Evolutionary conservation across 108 stramenopile genomes (phyloP).

Genomic region (Conticribra guillardii): DNA sequence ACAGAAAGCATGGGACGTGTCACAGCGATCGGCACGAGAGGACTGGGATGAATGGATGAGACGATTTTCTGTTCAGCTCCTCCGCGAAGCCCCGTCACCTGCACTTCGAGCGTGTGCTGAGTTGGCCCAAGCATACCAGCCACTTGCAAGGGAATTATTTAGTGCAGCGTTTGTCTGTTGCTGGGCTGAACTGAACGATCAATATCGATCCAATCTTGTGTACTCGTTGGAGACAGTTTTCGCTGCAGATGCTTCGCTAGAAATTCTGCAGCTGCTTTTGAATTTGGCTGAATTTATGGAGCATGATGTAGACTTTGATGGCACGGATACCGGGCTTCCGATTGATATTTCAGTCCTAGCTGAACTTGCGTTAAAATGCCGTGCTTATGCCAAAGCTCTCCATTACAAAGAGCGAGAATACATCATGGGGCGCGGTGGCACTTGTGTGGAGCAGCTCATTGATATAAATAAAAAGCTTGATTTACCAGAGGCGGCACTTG

Average conservation of each 20-base stretch:
- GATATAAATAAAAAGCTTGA: slow-evolving; percentile 97
- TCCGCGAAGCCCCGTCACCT: slow-evolving; percentile 95
- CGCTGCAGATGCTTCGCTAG: slow-evolving; percentile 73
- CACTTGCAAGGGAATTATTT: slow-evolving; percentile 94
- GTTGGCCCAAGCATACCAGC: slow-evolving; percentile 94
- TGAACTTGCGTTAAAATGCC: slow-evolving; percentile 92
- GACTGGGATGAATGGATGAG: slow-evolving; percentile 99
- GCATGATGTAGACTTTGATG: slow-evolving; percentile 72
- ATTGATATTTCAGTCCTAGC: slow-evolving; percentile 93
- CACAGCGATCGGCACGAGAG: slow-evolving; percentile 85
- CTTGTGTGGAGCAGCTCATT: slow-evolving; percentile 93
- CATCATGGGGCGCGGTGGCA: slow-evolving; percentile 49
- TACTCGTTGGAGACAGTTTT: slow-evolving; percentile 89
- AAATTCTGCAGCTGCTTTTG: slow-evolving; percentile 93
- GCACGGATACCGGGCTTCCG: slow-evolving; percentile 80
- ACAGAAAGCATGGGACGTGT: slow-evolving; percentile 92
- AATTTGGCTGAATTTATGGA: slow-evolving; percentile 99
- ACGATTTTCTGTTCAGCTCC: slow-evolving; percentile 87
- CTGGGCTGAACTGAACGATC: slow-evolving; percentile 88
- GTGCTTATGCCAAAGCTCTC: slow-evolving; percentile 96
- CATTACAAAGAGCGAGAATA: slow-evolving; percentile 97
- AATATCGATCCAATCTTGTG: slow-evolving; percentile 78
- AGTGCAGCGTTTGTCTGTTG: slow-evolving; percentile 97
- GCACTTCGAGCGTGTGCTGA: slow-evolving; percentile 91
- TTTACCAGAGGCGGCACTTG: slow-evolving; percentile 96